A percentile compares a stretch with the other conserved stretches of the same genome.
phyloP scores from a whole-genome alignment of 495 filamentous ascomycete species.

The Oleoguttula mirabilis region DNA sequence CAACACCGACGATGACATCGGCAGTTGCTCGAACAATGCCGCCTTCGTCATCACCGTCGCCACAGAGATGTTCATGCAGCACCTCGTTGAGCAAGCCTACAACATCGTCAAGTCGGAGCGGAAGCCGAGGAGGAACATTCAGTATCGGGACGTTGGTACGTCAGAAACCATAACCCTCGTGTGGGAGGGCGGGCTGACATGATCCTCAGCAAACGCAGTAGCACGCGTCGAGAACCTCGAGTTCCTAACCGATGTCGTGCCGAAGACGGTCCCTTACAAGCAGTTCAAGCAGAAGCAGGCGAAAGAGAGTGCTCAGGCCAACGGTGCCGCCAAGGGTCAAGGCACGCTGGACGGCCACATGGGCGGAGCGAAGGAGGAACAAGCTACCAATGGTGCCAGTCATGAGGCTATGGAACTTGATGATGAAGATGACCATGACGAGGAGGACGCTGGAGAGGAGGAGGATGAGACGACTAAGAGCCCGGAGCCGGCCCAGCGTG shows the following conservation, averaged over 20 bases:
- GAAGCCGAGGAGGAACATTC: constrained; percentile 85
- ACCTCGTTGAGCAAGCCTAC: constrained; percentile 72
- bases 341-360: constrained; percentile 4
- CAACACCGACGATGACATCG: constrained; percentile 70
- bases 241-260: constrained; percentile 85
- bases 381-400: constrained; percentile 3
- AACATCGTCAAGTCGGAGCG: constrained; percentile 80
- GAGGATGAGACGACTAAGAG: neutral
- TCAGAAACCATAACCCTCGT: no score
- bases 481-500: neutral
- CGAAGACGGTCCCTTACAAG: constrained; percentile 69
- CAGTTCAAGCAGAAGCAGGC: constrained; percentile 50
- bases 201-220: constrained; percentile 60
- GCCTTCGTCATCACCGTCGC: constrained; percentile 91
- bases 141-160: constrained; percentile 85
- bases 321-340: constrained; percentile 11
- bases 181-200: no score
- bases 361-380: neutral
- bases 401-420: neutral
- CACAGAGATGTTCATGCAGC: constrained; percentile 92
- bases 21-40: constrained; percentile 76
- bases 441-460: neutral
- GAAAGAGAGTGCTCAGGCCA: constrained; percentile 1
- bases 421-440: constrained; percentile 4
- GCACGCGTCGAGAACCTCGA: constrained; percentile 85